phyloP scores from a whole-genome alignment of 2,329 filamentous ascomycete genomes.

The Albophoma yamanashiensis region DNA sequence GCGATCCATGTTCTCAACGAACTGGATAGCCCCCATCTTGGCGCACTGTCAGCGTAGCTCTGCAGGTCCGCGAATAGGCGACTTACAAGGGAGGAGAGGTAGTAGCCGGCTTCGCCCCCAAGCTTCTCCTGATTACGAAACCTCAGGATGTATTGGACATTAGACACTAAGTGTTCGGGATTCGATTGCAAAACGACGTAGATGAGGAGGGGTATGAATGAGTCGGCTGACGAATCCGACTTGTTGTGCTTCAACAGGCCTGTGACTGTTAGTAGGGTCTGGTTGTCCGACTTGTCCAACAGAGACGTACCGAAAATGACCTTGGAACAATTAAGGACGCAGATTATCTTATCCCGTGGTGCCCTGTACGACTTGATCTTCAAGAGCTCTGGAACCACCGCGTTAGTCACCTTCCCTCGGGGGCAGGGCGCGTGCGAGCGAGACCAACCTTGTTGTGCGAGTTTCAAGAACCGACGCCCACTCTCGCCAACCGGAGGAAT shows the following conservation, averaged over 20 bases:
- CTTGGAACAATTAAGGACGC: slow-evolving; percentile 96
- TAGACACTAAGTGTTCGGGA: slow-evolving; percentile 90
- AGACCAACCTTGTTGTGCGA: slow-evolving; percentile 74
- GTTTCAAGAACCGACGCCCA: slow-evolving; percentile 73
- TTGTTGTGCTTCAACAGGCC: slow-evolving; percentile 85
- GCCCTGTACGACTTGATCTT: slow-evolving; percentile 97
- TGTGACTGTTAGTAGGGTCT: slow-evolving; percentile 17
- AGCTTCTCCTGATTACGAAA: slow-evolving; percentile 98
- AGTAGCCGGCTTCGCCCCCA: slow-evolving; percentile 95
- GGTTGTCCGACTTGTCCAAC: background rate
- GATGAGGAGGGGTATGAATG: slow-evolving; percentile 89
- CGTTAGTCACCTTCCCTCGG: slow-evolving; percentile 5
- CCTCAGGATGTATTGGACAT: slow-evolving; percentile 93
- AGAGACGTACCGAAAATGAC: slow-evolving; percentile 75
- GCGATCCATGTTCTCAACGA: slow-evolving; percentile 91
- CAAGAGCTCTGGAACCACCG: slow-evolving; percentile 58
- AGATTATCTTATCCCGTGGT: slow-evolving; percentile 97
- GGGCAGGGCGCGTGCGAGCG: background rate
- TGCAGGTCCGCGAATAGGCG: background rate
- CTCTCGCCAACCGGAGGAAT: slow-evolving; percentile 78
- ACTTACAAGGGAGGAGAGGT: slow-evolving; percentile 75
- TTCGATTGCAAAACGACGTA: slow-evolving; percentile 93
- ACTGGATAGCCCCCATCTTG: slow-evolving; percentile 85
- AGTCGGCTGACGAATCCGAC: slow-evolving; percentile 89
- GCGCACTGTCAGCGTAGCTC: slow-evolving; percentile 4